A percentile compares a stretch with the other conserved stretches of the same genome.
phyloP scores from a whole-genome alignment of 1,284 basidiomycete species.

The Trichosporon ovoides region DNA sequence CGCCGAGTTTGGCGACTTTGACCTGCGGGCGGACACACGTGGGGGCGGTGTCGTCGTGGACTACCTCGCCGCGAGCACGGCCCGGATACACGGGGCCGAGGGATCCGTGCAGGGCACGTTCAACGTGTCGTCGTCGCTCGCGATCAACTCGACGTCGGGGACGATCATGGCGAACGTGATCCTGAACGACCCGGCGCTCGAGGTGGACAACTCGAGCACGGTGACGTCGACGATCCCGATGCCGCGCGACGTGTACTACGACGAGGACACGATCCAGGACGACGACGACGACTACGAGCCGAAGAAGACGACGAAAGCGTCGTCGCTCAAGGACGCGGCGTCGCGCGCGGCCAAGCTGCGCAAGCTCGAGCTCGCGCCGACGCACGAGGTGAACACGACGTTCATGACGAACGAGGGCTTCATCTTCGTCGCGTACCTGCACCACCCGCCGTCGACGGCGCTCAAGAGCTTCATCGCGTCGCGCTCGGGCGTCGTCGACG shows the following conservation, averaged over 20 bases:
- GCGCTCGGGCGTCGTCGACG: constrained; percentile 34
- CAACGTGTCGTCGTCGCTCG: constrained; percentile 40
- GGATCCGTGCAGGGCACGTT: constrained; percentile 41
- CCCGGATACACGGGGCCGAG: constrained; percentile 29
- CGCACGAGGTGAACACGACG: constrained; percentile 31
- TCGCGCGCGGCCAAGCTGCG: constrained; percentile 3
- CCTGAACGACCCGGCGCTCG: constrained; percentile 29
- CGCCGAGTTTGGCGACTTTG: constrained; percentile 31
- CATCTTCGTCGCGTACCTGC: constrained; percentile 38
- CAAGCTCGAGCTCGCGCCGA: constrained; percentile 9
- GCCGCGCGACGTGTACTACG: constrained; percentile 5
- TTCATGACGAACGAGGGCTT: constrained; percentile 41
- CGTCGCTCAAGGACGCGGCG: neutral
- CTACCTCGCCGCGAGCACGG: constrained; percentile 31
- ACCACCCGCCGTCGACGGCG: constrained; percentile 35
- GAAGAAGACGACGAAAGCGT: neutral
- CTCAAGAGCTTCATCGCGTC: constrained; percentile 31
- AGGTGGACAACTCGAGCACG: constrained; percentile 19
- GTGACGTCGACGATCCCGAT: constrained; percentile 14
- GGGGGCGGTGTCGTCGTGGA: constrained; percentile 36
- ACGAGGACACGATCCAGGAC: neutral
- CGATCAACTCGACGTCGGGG: constrained; percentile 40
- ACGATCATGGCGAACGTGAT: constrained; percentile 40
- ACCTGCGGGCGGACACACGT: constrained; percentile 19
- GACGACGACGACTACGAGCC: neutral